These are phyloP conservation scores for Malus hybrid DNA, from an alignment of 331 rosid species.

Conservation along the genomic window DNA sequence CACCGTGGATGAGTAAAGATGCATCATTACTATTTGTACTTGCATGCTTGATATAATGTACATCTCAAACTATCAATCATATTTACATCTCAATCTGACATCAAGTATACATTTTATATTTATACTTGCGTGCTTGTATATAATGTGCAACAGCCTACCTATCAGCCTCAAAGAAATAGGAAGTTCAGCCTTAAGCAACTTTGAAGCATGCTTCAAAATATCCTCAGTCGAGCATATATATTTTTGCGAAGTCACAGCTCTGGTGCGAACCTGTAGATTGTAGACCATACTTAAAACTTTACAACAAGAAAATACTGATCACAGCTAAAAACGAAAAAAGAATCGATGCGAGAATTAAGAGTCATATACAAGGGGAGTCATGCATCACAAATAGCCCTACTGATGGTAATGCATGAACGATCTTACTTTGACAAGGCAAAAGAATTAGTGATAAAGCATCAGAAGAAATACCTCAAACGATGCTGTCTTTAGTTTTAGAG, in stretches of 20 bases:
- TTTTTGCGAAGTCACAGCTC: conserved; percentile 76
- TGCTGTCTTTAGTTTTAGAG: conserved; percentile 80
- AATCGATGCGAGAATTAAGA: neutral
- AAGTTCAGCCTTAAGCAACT: conserved; percentile 81
- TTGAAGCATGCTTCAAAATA: conserved; percentile 70
- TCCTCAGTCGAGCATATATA: conserved; percentile 62
- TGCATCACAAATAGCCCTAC: neutral
- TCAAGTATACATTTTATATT: neutral
- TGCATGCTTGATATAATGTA: too few relatives aligned
- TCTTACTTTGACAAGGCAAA: neutral
- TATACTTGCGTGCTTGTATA: neutral
- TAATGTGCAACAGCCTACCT: conserved; percentile 33
- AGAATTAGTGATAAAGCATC: neutral
- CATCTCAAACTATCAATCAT: too few relatives aligned
- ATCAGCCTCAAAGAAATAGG: conserved; percentile 81
- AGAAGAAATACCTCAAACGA: conserved; percentile 62
- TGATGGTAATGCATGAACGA: neutral
- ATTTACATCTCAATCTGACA: too few relatives aligned
- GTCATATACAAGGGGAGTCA: neutral
- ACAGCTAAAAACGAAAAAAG: neutral
- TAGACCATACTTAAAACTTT: neutral
- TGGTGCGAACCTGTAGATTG: conserved; percentile 62
- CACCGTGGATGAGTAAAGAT: neutral
- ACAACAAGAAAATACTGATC: neutral
- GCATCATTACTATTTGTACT: neutral